Evolutionary conservation across 495 filamentous ascomycete genomes (phyloP).

Genomic region (Penicillium diatomitis): DNA sequence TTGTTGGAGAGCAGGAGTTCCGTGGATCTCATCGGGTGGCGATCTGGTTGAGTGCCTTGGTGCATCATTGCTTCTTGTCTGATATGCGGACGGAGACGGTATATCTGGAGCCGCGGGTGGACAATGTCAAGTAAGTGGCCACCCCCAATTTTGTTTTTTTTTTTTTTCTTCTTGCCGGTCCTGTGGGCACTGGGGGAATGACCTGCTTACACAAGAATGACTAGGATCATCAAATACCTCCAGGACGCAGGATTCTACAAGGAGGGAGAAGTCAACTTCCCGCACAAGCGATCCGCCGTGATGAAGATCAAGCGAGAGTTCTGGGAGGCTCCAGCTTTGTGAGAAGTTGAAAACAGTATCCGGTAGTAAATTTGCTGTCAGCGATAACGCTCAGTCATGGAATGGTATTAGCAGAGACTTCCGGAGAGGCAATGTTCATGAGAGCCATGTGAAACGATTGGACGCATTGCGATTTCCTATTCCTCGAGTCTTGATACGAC

Average conservation of each 20-base stretch:
- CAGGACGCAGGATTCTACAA: constrained; percentile 73
- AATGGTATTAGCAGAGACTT: too few species aligned
- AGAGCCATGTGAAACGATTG: too few species aligned
- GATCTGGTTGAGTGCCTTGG: constrained; percentile 74
- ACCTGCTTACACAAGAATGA: too few species aligned
- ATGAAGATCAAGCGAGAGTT: constrained; percentile 73
- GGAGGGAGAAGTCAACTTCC: constrained; percentile 78
- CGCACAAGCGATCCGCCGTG: constrained; percentile 86
- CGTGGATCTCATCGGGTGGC: constrained; percentile 64
- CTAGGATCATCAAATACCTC: constrained; percentile 65
- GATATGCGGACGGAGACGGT: constrained; percentile 78
- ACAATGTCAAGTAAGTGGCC: constrained; percentile 70
- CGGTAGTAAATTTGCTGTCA: too few species aligned
- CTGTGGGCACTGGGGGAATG: too few species aligned
- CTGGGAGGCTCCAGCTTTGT: constrained; percentile 75
- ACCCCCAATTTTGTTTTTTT: not conserved
- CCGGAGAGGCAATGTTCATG: too few species aligned
- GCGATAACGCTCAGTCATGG: too few species aligned
- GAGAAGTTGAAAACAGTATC: not conserved
- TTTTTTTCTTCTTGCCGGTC: too few species aligned
- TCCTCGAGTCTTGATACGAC: too few species aligned
- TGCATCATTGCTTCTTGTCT: constrained; percentile 72
- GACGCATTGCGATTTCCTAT: too few species aligned
- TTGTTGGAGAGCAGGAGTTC: constrained; percentile 91
- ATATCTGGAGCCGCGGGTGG: constrained; percentile 80